Percentiles rank a stretch among this genome's conserved stretches.
These are phyloP conservation scores for Cladorrhinum sp. DNA, from an alignment of 2,329 filamentous ascomycete species.

Conservation along the genomic window DNA sequence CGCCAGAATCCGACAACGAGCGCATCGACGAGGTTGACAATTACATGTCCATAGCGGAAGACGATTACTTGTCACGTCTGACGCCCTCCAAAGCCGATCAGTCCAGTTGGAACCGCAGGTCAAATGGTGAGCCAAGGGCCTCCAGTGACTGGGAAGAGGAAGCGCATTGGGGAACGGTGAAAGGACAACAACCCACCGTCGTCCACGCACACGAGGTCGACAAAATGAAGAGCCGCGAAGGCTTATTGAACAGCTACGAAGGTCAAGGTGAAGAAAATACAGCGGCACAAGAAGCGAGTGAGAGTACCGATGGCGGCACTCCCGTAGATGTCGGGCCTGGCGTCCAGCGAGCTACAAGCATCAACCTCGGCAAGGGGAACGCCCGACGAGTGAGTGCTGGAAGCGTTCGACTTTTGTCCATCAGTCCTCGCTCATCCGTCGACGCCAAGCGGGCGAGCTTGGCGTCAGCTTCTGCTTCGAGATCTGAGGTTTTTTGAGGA, in stretches of 20 bases:
- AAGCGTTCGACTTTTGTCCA: conserved; percentile 70
- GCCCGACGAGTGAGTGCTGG: conserved; percentile 72
- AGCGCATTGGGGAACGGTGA: conserved; percentile 49
- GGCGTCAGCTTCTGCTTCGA: conserved; percentile 15
- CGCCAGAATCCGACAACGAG: conserved; percentile 35
- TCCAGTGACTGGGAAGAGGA: conserved; percentile 59
- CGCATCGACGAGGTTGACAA: conserved; percentile 55
- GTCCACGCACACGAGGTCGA: conserved; percentile 53
- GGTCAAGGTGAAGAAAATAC: conserved; percentile 32
- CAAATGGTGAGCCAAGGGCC: conserved; percentile 49
- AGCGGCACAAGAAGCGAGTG: conserved; percentile 12
- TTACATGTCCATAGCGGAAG: conserved; percentile 62
- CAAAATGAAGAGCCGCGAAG: conserved; percentile 52
- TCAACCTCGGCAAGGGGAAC: conserved; percentile 64
- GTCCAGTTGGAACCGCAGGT: conserved; percentile 36
- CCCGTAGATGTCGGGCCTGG: conserved; percentile 35
- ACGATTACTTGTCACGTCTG: conserved; percentile 68
- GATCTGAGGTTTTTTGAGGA: conserved; percentile 4
- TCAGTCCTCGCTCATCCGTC: conserved; percentile 54
- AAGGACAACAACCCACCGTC: conserved; percentile 50
- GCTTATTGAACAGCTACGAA: conserved; percentile 44
- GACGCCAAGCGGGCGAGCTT: conserved; percentile 44
- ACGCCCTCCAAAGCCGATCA: conserved; percentile 31
- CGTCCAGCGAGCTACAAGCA: conserved; percentile 64
- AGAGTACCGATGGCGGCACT: conserved; percentile 25